Evolutionary conservation across 495 filamentous ascomycete species (phyloP), one percentile per base, ranked within the genome.

Genomic region (Niebla homalea): DNA sequence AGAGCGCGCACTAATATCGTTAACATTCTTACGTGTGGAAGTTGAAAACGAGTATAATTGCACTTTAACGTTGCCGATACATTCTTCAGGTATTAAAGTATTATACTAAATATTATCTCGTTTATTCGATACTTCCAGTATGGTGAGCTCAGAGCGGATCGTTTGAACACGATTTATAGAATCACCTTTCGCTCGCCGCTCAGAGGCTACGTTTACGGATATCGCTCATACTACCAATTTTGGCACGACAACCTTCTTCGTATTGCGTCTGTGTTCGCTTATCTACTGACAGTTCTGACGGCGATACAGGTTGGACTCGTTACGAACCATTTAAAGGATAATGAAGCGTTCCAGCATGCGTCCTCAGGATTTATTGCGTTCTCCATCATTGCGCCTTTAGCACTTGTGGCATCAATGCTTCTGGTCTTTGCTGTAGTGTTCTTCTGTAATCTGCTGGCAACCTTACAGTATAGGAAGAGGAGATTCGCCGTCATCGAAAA

Each of bases 221-320:
- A 62, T 36, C 41, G 49, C 0, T 44, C 48, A 20, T 70, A 64
- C 43, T 52, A 46, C 16, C 57, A 58, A 21, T 60, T 73, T 22
- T 64, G 78, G 41, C 58, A 58, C 8, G 65, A 73, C 10, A 74
- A 78, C 47, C 66, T 78, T 25, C 62, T 65, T 1, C 64, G 66
- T 55, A 39, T 80, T 0, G 60, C 69, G 0, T 58, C 67, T 5
- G 60, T 62, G 1, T 65, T 71, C 7, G 67, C 70, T 8, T 81
- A 75, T 50, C 59, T 80, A 19, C 70, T 65, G n/a, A 57, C 79
- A 8, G 71, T 77, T 5, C 61, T 80, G 46, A 68, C 70, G 0
- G 77, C 76, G 23, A 74, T 82, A 70, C 78, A 80, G 54, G 77
- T 80, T 37, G 78, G 77, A 0, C 61, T 77, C 0, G 68, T 65